Base-by-base conservation (phyloP, 345 rosid genomes). In the Microthlaspi erraticum region DNA sequence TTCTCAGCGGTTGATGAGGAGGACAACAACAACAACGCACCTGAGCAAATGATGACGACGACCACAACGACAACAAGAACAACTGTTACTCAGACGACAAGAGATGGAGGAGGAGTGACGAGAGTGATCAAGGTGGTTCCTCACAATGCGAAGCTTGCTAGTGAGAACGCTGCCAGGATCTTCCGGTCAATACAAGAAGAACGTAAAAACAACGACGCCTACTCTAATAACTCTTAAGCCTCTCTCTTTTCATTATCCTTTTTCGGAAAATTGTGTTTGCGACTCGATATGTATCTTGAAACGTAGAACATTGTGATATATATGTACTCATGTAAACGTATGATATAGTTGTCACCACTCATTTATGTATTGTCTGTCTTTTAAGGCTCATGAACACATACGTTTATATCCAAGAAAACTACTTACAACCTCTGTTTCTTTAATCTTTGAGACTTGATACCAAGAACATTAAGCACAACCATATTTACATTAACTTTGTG, bases 101-200 rank as follows among this genome's bases (percentile, higher is more conserved):
- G 87, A 80, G 67, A 62, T 64, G 10, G 78, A 57, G 66, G 80
- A 70, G 78, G 74, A 60, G 58, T 80, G 46, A 62, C 80, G 2
- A 79, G 80, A 71, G 96, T 91, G 78, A 91, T 93, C 62, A 86
- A 77, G 66, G 97, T 89, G 32, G 96, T 91, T 66, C 98, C 97
- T 23, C 96, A 85, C 81, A 89, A 89, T 23, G 78, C 84, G 1
- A 84, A 86, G 72, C 79, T 88, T 2, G 94, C 98, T 6, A 87
- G 90, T 7, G 98, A 82, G 69, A 89, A 96, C 1, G 98, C 80
- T 2, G 95, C 91, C 16, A 82, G 98, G 31, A 93, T 93, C 72
- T 93, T 93, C 81, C 85, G 59, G 72, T 93, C 92, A 0, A 91
- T 93, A 81, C 98, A 93, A 78, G 83, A 84, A 75, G 96, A 86